Evolutionary conservation across 2,329 filamentous ascomycete genomes (phyloP).

Genomic region (Balansia obtecta): DNA sequence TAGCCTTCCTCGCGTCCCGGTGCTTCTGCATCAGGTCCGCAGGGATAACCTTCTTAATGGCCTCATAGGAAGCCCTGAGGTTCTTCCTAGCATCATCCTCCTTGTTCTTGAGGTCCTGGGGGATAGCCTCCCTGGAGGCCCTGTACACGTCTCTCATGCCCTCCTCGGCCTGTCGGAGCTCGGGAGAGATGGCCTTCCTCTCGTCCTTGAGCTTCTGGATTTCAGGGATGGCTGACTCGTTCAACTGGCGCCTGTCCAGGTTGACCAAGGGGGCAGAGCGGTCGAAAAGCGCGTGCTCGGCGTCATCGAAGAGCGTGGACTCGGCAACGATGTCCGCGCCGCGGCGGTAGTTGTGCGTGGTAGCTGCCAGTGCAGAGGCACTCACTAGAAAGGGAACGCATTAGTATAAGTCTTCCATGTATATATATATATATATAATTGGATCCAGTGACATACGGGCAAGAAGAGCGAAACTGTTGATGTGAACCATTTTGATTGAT

Average conservation of each 20-base stretch:
- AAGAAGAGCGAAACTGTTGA: slow-evolving; percentile 4
- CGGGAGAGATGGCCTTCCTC: slow-evolving; percentile 1
- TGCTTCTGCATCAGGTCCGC: not conserved
- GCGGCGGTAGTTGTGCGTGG: slow-evolving; percentile 1
- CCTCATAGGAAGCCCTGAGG: not conserved
- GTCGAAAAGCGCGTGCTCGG: not conserved
- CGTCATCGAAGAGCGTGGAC: not conserved
- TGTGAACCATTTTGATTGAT: slow-evolving; percentile 5
- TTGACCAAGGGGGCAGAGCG: not conserved
- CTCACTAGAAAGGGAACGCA: slow-evolving; percentile 1
- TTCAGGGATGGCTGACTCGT: not conserved
- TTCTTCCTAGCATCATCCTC: not conserved
- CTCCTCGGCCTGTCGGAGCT: slow-evolving; percentile 1
- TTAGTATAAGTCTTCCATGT: too few relatives aligned
- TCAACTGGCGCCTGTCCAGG: not conserved
- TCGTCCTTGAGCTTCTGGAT: slow-evolving; percentile 3
- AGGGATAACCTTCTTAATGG: not conserved
- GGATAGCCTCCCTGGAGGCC: not conserved
- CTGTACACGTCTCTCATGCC: not conserved
- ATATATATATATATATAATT: too few relatives aligned
- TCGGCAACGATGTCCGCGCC: not conserved
- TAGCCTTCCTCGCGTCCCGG: not conserved
- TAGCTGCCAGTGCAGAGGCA: slow-evolving; percentile 4
- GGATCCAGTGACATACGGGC: slow-evolving; percentile 3
- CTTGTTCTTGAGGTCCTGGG: not conserved